Evolutionary conservation across 106 monocot species (phyloP).

Genomic region (Allium sativum): DNA sequence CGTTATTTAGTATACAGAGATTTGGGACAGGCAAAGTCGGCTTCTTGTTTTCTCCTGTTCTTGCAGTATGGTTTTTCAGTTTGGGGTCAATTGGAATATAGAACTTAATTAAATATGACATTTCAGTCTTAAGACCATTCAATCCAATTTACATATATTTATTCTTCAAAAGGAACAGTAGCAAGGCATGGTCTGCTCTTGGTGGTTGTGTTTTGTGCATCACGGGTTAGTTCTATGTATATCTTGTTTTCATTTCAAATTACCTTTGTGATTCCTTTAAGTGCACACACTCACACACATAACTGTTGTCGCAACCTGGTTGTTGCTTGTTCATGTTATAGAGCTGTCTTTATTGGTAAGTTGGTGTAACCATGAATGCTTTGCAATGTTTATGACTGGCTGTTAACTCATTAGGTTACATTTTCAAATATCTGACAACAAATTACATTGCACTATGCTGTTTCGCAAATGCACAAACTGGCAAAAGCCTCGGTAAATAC

Average conservation of each 20-base stretch:
- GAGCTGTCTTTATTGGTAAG: no score
- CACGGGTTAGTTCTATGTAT: conserved; percentile 36
- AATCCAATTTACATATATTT: conserved; percentile 78
- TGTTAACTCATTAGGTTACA: no score
- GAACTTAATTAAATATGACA: conserved; percentile 67
- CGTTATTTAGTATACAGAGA: conserved; percentile 77
- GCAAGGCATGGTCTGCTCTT: conserved; percentile 82
- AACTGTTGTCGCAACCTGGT: no score
- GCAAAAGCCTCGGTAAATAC: no score
- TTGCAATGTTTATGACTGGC: no score
- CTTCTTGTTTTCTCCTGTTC: conserved; percentile 65
- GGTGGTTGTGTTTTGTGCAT: conserved; percentile 93
- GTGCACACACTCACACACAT: neutral
- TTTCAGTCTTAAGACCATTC: conserved; percentile 60
- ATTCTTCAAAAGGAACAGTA: conserved; percentile 56
- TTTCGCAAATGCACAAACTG: no score
- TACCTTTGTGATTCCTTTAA: neutral
- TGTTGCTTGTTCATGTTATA: no score
- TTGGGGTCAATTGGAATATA: conserved; percentile 77
- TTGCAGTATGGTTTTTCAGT: conserved; percentile 83
- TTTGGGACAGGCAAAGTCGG: conserved; percentile 93
- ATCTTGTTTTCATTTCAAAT: neutral
- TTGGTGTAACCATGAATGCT: no score
- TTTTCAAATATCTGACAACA: no score
- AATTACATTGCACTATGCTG: no score